phyloP scores from a whole-genome alignment of 169 alveolate species.

The Plasmodium ovale region DNA sequence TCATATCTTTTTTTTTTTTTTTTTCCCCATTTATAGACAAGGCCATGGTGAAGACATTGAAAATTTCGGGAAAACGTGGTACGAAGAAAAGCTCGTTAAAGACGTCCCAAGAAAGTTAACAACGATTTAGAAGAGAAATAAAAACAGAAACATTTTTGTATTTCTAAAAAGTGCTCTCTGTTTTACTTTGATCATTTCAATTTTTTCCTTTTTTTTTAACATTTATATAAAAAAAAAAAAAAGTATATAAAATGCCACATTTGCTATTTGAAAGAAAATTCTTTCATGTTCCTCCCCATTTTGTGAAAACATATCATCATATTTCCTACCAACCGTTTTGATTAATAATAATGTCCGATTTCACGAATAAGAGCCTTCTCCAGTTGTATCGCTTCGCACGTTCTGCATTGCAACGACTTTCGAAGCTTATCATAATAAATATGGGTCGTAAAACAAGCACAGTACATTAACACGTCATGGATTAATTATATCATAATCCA shows the following conservation, averaged over 20 bases:
- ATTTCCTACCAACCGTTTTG: not conserved
- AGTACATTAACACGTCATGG: no score
- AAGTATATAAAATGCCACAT: not conserved
- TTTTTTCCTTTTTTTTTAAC: not conserved
- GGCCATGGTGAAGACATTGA: slow-evolving; percentile 35
- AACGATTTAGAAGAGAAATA: slow-evolving; percentile 7
- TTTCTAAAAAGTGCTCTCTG: no score
- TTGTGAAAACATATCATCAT: not conserved
- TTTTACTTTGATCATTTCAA: not conserved
- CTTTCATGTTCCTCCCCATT: not conserved
- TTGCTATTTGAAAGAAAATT: not conserved
- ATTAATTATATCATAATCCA: no score
- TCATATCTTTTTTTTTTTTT: slow-evolving; percentile 6
- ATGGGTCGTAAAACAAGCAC: no score
- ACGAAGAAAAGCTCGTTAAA: slow-evolving; percentile 41
- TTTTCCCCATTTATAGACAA: slow-evolving; percentile 1
- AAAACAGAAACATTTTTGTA: no score
- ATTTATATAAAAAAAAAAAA: no score
- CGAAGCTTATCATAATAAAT: no score
- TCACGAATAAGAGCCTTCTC: no score
- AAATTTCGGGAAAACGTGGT: slow-evolving; percentile 41
- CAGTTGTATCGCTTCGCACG: no score
- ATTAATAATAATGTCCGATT: not conserved
- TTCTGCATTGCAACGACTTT: no score
- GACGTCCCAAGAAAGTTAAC: slow-evolving; percentile 71